Base-by-base conservation (phyloP, 257 asterid genomes). In the Petrea volubilis region DNA sequence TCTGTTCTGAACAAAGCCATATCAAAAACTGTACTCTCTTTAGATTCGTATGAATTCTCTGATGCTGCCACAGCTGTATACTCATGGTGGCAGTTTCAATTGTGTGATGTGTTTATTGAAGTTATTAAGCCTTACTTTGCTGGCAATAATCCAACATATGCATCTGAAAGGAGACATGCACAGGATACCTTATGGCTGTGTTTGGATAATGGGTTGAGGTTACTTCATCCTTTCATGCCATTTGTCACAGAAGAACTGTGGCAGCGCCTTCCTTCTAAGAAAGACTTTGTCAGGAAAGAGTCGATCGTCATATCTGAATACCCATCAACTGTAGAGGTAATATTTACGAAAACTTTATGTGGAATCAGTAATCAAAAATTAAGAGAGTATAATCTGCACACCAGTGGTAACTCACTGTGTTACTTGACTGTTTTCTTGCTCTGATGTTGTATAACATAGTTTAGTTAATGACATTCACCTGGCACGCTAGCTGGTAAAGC, bases 201-300 rank as follows among this genome's bases (percentile, higher is more conserved):
- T 69, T 76, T 94, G 80, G 99, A 94, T 62, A 73, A 83, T 67
- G 99, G 99, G 28, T 77, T 94, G 72, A 79, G 92, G 34, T 80
- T 94, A 68, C 97, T 94, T 38, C 99, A 94, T 74, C 99, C 99
- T 15, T 91, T 94, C 60, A 94, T 94, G 99, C 99, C 97, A 31
- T 91, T 77, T 20, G 95, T 94, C 68, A 94, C 99, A 0, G 97
- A 94, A 80, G 98, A 93, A 78, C 72, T 94, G 66, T 94, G 99
- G 99, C 99, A 94, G 86, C 96, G 99, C 11, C 93, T 94, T 56
- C 98, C 99, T 74, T 73, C 88, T 49, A 82, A 78, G 50, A 77
- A 76, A 53, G 84, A 86, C 81, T 78, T 74, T 72, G 60, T 67
- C 64, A 87, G 87, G 84, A 89, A 91, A 74, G 96, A 85, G 75